Evolutionary conservation across 768 basidiomycete genomes (phyloP).

Genomic region (Pleurotus platypus): DNA sequence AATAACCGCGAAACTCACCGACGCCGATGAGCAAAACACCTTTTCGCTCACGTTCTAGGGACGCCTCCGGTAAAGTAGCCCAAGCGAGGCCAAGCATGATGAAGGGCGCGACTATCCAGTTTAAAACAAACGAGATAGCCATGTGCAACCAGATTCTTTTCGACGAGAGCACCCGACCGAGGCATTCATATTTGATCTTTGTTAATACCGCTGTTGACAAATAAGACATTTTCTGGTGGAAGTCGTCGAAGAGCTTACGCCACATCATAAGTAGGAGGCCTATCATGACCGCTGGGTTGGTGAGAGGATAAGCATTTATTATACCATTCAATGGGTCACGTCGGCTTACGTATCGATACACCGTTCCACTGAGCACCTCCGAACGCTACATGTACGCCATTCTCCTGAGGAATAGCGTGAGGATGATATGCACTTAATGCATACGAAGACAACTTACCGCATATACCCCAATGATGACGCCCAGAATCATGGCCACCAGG

Average conservation of each 20-base stretch:
- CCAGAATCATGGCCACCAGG: slow-evolving; percentile 69
- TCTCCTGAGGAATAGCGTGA: background rate
- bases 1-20: slow-evolving; percentile 25
- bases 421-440: too few species aligned
- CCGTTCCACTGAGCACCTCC: slow-evolving; percentile 60
- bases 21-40: slow-evolving; percentile 85
- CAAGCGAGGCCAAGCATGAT: slow-evolving; percentile 85
- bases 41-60: slow-evolving; percentile 61
- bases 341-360: slow-evolving; percentile 72
- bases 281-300: slow-evolving; percentile 62
- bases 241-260: slow-evolving; percentile 27
- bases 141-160: slow-evolving; percentile 64
- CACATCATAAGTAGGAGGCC: slow-evolving; percentile 89
- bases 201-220: slow-evolving; percentile 44
- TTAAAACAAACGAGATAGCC: slow-evolving; percentile 61
- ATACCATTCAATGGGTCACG: background rate
- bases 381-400: slow-evolving; percentile 55
- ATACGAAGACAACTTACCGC: slow-evolving; percentile 27
- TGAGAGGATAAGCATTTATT: background rate
- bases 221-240: background rate
- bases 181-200: slow-evolving; percentile 72
- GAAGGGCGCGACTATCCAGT: slow-evolving; percentile 81
- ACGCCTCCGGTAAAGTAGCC: slow-evolving; percentile 72
- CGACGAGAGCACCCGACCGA: slow-evolving; percentile 54
- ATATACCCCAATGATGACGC: slow-evolving; percentile 71